Evolutionary conservation across 257 asterid genomes (phyloP), one percentile per base, ranked within the genome.

Genomic region (Nyctanthes arbortristis): DNA sequence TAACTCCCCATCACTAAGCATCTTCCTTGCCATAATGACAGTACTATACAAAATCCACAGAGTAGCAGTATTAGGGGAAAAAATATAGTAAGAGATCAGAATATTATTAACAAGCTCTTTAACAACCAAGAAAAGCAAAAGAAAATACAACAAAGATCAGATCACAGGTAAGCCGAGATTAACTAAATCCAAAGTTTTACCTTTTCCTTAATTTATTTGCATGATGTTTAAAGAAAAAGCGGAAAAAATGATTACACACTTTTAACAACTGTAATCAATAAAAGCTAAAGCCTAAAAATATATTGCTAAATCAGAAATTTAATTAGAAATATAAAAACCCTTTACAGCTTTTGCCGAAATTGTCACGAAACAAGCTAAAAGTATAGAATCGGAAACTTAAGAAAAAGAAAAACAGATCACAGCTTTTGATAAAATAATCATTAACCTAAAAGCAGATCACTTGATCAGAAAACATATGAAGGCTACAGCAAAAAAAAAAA

Each of bases 11-110:
- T 93, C 97, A 74, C 78, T 78, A 71, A 90, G 81, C 97, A 91
- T 87, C 88, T 93, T 93, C 79, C 98, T 85, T n/a, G 97, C 86
- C 98, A 93, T 93, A 74, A 65, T 63, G 36, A 62, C 55, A 67
- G 68, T 34, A 57, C 93, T 83, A 69, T 6, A 73, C 22, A 71
- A 73, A 28, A 7, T 40, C 64, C 67, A 72, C 60, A 71, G 36
- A 66, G 40, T 68, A 40, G 35, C n/a, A 22, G 69, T 5, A 45
- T 62, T 24, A 67, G 47, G 72, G 16, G n/a, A 63, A 49, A 29
- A 12, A 47, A 58, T 22, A 49, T 40, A 55, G 20, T 54, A 80
- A 27, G 47, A 39, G 54, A 68, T 58, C 28, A 74, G 57, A 35
- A 68, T 32, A n/a, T 29, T 55, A 64, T 47, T n/a, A 6, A 55